Conservation (phyloP, 306 rosid species). For the Crataegus laevigata region DNA sequence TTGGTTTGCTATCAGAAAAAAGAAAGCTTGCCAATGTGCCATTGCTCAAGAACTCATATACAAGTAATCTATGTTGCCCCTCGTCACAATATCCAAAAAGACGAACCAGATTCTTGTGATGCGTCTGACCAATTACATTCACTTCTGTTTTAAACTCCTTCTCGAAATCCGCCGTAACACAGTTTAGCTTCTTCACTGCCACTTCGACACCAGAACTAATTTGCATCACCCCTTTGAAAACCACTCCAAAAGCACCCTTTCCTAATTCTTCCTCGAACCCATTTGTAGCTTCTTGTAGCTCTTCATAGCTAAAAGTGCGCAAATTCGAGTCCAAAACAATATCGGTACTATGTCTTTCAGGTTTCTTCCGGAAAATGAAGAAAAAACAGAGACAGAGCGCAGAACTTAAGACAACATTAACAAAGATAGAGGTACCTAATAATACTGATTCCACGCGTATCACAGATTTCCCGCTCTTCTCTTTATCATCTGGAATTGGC, state of each 20-base stretch:
- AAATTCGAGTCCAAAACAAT: background rate
- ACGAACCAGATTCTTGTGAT: slow-evolving; percentile 20
- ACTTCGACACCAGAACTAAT: background rate
- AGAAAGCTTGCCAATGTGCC: slow-evolving; percentile 15
- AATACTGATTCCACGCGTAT: slow-evolving; percentile 2
- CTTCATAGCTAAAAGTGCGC: slow-evolving; percentile 2
- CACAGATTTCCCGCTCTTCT: background rate
- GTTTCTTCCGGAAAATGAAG: background rate
- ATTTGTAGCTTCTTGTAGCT: slow-evolving; percentile 22
- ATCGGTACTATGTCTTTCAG: background rate
- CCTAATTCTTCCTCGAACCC: slow-evolving; percentile 29
- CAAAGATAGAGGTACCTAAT: slow-evolving; percentile 12
- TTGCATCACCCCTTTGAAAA: slow-evolving; percentile 6
- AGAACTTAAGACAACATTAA: slow-evolving; percentile 7
- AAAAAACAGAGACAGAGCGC: background rate
- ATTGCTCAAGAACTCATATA: slow-evolving; percentile 19
- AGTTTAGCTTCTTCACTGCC: slow-evolving; percentile 13
- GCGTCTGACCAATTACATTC: slow-evolving; percentile 9
- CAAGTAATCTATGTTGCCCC: slow-evolving; percentile 1
- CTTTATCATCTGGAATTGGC: background rate
- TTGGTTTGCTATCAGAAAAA: background rate
- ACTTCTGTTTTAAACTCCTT: slow-evolving; percentile 21
- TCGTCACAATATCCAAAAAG: slow-evolving; percentile 21
- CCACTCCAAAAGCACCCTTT: slow-evolving; percentile 18
- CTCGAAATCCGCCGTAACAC: background rate